Conservation (phyloP, 1,284 basidiomycete species). For the Laetiporus sulphureus region DNA sequence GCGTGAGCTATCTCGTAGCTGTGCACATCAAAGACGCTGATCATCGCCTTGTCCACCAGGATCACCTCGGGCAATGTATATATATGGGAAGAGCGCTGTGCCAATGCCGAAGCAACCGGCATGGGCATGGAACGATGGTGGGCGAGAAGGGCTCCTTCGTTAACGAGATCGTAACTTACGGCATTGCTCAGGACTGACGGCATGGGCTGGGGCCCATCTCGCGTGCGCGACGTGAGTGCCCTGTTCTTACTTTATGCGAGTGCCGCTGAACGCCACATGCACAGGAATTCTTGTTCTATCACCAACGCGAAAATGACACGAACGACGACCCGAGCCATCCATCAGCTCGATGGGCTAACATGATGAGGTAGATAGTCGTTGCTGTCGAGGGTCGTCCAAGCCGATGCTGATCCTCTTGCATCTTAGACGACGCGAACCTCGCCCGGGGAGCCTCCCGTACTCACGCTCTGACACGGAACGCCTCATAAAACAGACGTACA, state of each 20-base stretch:
- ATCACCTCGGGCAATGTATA: slow-evolving; percentile 65
- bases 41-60: slow-evolving; percentile 3
- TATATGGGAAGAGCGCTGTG: slow-evolving; percentile 79
- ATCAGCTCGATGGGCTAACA: slow-evolving; percentile 67
- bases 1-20: no score
- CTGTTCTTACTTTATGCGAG: slow-evolving; percentile 5
- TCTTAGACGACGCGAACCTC: slow-evolving; percentile 21
- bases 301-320: slow-evolving; percentile 68
- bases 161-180: not conserved
- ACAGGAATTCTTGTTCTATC: slow-evolving; percentile 78
- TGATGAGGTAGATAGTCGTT: slow-evolving; percentile 47
- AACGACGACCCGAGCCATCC: slow-evolving; percentile 57
- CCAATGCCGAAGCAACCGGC: slow-evolving; percentile 69
- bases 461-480: slow-evolving; percentile 26
- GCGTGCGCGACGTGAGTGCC: slow-evolving; percentile 63
- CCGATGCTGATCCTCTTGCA: slow-evolving; percentile 1
- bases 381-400: slow-evolving; percentile 1
- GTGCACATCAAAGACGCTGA: not conserved
- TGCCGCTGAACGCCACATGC: slow-evolving; percentile 9
- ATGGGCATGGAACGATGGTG: slow-evolving; percentile 79
- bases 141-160: slow-evolving; percentile 3
- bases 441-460: slow-evolving; percentile 14
- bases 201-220: slow-evolving; percentile 76
- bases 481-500: slow-evolving; percentile 80
- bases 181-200: slow-evolving; percentile 58